Base-by-base conservation (phyloP, 2,329 filamentous ascomycete species). In the Amesomyces nigricolor region DNA sequence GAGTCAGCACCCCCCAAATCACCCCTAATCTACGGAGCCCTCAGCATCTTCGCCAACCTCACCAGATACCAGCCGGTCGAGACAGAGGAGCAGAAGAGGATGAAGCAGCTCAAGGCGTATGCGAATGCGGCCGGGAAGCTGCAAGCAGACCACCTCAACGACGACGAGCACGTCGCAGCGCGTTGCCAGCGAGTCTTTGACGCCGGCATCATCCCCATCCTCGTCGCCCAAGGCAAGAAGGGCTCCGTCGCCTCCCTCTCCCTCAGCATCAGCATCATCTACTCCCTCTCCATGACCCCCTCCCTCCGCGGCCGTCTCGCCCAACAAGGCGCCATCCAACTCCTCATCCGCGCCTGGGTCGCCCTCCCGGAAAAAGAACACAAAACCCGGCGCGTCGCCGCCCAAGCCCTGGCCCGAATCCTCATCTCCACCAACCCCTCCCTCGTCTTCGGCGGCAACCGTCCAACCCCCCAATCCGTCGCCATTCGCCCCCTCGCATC, bases 31-130 rank as follows among this genome's bases (percentile, higher is more conserved):
- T 96, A 95, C 67, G 92, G 92, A 47, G 88, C 85, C 16, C 77
- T 99, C 40, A 95, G 88, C 67, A 87, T 96, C 53, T 80, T 97
- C 61, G 77, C 83, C 53, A 96, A 97, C 66, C 75, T 99, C 50
- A 95, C 90, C 13, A 78, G 81, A 30, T 97, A 95, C 68, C 79
- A 82, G 40, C 91, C 91, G 6, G 76, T 77, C 7, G 77, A 91
- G 40, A 86, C 89, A 0, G 92, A 96, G 60, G 94, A 99, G 70
- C 87, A 96, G 65, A 94, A 92, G 73, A 90, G 89, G 66, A 89
- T 99, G 74, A 82, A 82, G 5, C 89, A 99, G 68, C 80, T 99
- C 44, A 96, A 95, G 74, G 89, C 91, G 2, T 99, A 97, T 65
- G 94, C 94, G 13, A 89, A 95, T 67, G 88, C 90, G 0, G 85